Base-by-base conservation (phyloP, 495 filamentous ascomycete genomes). In the Parmelia sp. region DNA sequence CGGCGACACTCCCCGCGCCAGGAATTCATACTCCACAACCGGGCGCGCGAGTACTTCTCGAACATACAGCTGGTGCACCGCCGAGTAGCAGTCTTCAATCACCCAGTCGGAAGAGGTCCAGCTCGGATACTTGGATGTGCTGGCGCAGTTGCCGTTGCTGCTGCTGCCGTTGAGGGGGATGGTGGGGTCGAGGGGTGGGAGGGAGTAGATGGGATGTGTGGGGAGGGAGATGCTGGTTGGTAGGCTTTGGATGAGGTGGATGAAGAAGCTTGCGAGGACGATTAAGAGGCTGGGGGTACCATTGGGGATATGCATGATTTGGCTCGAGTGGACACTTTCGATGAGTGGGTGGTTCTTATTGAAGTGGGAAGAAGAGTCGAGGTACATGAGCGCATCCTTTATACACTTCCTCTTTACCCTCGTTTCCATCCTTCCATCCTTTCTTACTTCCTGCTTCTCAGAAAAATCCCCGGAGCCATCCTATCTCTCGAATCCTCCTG, bases 81-180 rank as follows among this genome's bases (percentile, higher is more conserved):
- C 62, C 6, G 35, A 27, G 29, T 40, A 64, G 40, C 62, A 64
- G 57, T 64, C 62, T 33, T 59, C 56, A 23, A 60, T 19, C 9
- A 58, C 1, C 62, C 62, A 64, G 33, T 60, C 42, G 21, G 6
- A 2, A 1, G 51, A 39, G n/a, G 9, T 44, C 61, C 61, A 63
- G 4, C 8, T 10, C 4, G 61, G 61, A 10, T 25, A 63, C 7
- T 15, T 25, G 12, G 36, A 3, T 2, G 36, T 47, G 27, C 7
- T 19, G 36, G 61, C 61, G 51, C 61, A 63, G 37, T 57, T 33
- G 61, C 61, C 51, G 61, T 63, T 63, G 27, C 35, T 36, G 35
- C 17, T 23, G 29, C 49, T 29, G 29, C 23, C 39, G 49, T 33
- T 35, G 29, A 27, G 8, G 19, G 61, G 29, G 3, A 21, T 10